phyloP scores from a whole-genome alignment of 306 rosid species.

The Quercus agrifolia region DNA sequence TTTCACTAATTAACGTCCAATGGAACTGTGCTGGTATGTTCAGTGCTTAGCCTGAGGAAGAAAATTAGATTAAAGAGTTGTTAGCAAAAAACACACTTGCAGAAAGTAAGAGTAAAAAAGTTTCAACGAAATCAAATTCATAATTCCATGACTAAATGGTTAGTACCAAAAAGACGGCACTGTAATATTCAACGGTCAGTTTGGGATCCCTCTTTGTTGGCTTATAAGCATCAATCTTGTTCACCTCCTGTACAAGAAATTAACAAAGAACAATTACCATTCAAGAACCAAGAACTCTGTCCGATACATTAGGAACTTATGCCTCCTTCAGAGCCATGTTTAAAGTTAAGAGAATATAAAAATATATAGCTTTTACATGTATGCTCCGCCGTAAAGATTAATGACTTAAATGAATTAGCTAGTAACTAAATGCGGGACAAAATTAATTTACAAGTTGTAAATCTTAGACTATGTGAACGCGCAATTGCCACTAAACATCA shows the following conservation, averaged over 20 bases:
- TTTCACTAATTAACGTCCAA: not conserved
- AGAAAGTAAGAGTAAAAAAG: not conserved
- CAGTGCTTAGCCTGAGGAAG: slow-evolving; percentile 35
- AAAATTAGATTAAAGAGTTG: not conserved
- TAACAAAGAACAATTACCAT: slow-evolving; percentile 3
- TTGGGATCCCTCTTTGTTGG: slow-evolving; percentile 50
- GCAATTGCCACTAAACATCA: not conserved
- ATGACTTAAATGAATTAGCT: not conserved
- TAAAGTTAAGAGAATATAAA: not conserved
- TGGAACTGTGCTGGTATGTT: slow-evolving; percentile 11
- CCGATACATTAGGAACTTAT: not conserved
- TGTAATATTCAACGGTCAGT: slow-evolving; percentile 39
- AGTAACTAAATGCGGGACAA: not conserved
- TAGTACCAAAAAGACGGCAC: slow-evolving; percentile 50
- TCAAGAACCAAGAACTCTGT: not conserved
- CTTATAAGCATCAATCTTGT: slow-evolving; percentile 62
- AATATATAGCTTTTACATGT: not conserved
- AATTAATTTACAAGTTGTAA: not conserved
- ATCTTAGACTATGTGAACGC: not conserved
- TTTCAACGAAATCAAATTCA: not conserved
- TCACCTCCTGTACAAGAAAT: slow-evolving; percentile 45
- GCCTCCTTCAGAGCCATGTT: not conserved
- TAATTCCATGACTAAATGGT: not conserved
- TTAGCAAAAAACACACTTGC: not conserved
- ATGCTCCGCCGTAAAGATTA: not conserved